A percentile compares a stretch with the other conserved stretches of the same genome.
Evolutionary conservation across 176 grass and related monocot genomes (phyloP).

Genomic region (Ensete glaucum): DNA sequence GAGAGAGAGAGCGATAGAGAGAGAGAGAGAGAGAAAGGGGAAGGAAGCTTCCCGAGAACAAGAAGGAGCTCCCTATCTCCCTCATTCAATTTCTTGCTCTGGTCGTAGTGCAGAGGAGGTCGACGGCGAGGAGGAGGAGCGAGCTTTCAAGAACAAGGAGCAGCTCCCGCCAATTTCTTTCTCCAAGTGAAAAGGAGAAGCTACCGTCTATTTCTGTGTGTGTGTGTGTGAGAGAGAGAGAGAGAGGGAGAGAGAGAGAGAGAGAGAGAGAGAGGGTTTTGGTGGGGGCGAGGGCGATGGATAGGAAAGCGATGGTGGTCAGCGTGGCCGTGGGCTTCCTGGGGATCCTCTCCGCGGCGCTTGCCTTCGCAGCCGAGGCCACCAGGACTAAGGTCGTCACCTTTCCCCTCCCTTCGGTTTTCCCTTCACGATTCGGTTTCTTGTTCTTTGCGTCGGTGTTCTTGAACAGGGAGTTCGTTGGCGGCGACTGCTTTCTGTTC

Average conservation of each 20-base stretch:
- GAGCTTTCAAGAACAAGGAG: no score
- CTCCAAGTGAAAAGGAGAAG: no score
- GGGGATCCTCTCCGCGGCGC: conserved; percentile 77
- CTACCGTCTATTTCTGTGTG: no score
- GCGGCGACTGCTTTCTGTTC: not conserved
- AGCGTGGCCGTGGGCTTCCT: conserved; percentile 65
- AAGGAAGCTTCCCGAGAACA: not conserved
- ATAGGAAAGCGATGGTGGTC: conserved; percentile 57
- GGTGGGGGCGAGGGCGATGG: conserved; percentile 33
- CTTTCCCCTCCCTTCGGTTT: not conserved
- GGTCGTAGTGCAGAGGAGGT: not conserved
- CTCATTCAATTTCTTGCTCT: not conserved
- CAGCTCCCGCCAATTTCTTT: no score
- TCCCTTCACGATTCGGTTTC: no score
- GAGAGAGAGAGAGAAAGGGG: not conserved
- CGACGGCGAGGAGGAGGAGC: no score
- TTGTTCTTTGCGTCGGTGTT: no score
- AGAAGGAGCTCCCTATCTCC: not conserved
- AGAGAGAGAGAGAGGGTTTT: not conserved
- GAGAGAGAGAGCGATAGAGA: not conserved
- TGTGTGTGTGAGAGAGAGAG: not conserved
- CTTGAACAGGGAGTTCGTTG: not conserved
- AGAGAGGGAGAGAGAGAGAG: not conserved
- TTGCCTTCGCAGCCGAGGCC: conserved; percentile 88
- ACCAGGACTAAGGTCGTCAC: conserved; percentile 73